Evolutionary conservation across 1,284 basidiomycete species (phyloP).

Genomic region (Microbotryomycetes sp.): DNA sequence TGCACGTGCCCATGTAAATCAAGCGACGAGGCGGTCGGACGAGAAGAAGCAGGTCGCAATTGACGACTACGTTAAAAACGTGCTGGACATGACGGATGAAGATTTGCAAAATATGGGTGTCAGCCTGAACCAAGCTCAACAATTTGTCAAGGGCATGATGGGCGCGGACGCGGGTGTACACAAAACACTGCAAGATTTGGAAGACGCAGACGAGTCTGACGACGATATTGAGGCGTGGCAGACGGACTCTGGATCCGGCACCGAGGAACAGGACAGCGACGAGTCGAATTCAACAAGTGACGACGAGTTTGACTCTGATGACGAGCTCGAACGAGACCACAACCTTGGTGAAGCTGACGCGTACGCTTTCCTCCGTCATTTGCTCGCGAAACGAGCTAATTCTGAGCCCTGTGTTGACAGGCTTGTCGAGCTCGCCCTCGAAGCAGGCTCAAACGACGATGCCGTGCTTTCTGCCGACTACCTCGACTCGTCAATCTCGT

Average conservation of each 20-base stretch:
- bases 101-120: slow-evolving; percentile 1
- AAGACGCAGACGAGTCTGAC: background rate
- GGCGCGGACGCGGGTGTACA: slow-evolving; percentile 1
- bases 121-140: slow-evolving; percentile 3
- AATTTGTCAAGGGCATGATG: slow-evolving; percentile 10
- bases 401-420: too few species aligned
- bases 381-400: too few species aligned
- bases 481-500: slow-evolving; percentile 15
- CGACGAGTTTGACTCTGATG: slow-evolving; percentile 20
- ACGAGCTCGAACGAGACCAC: slow-evolving; percentile 26
- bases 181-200: background rate
- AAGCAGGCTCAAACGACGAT: background rate
- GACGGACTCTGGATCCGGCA: slow-evolving; percentile 3
- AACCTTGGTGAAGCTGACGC: slow-evolving; percentile 26
- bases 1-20: background rate
- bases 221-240: slow-evolving; percentile 12
- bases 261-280: background rate
- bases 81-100: background rate
- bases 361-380: slow-evolving; percentile 5
- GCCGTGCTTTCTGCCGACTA: slow-evolving; percentile 2
- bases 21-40: slow-evolving; percentile 1
- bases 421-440: slow-evolving; percentile 20
- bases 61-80: slow-evolving; percentile 20
- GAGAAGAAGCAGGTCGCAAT: background rate
- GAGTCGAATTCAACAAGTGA: slow-evolving; percentile 9